phyloP scores from a whole-genome alignment of 768 basidiomycete genomes.

The Tubosaeta brunneosetosa region DNA sequence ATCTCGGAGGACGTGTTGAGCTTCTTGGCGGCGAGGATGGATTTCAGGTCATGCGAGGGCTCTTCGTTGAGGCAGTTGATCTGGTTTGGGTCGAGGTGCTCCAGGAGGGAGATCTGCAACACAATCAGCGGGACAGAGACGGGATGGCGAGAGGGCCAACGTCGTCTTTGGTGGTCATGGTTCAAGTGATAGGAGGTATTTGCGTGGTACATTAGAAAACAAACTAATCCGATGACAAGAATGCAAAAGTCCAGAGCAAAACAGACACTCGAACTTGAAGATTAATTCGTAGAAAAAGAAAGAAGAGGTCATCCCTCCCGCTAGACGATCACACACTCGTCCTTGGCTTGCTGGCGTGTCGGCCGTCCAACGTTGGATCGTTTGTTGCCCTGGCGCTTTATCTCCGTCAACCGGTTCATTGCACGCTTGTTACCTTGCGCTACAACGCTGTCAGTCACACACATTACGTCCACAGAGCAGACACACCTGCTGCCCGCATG shows the following conservation, averaged over 20 bases:
- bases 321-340: conserved; percentile 84
- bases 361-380: conserved; percentile 75
- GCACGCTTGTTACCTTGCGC: conserved; percentile 98
- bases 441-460: conserved; percentile 28
- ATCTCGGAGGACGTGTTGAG: conserved; percentile 39
- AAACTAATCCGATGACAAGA: conserved; percentile 9
- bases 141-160: conserved; percentile 17
- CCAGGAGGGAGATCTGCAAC: conserved; percentile 49
- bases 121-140: conserved; percentile 3
- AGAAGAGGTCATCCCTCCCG: not conserved
- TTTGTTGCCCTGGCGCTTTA: conserved; percentile 86
- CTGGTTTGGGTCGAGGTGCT: conserved; percentile 55
- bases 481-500: conserved; percentile 95
- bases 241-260: conserved; percentile 1
- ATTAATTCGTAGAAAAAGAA: no score
- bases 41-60: conserved; percentile 44
- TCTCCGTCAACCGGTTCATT: conserved; percentile 92
- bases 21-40: conserved; percentile 42
- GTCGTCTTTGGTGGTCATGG: conserved; percentile 28
- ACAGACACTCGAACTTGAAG: not conserved
- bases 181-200: conserved; percentile 15
- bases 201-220: not conserved
- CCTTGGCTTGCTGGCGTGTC: conserved; percentile 89
- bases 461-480: not conserved
- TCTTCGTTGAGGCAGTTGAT: conserved; percentile 70